phyloP scores from a whole-genome alignment of 208 protist species.

The Wallacemonas sp. region DNA sequence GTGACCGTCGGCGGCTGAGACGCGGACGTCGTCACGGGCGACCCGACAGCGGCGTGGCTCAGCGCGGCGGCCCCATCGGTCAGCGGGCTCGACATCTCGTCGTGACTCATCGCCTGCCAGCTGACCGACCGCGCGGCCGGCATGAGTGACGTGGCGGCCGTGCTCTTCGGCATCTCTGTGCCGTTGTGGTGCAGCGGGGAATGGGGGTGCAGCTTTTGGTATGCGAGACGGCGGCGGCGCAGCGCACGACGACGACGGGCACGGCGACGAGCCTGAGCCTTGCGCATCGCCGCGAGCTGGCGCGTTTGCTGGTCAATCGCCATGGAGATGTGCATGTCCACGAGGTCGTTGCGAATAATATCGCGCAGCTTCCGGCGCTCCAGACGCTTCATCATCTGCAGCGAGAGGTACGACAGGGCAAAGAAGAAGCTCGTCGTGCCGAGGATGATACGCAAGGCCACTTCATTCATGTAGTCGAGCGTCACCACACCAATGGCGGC shows the following conservation, averaged over 20 bases:
- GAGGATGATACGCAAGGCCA: slow-evolving; percentile 34
- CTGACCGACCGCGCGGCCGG: not conserved
- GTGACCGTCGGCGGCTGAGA: not conserved
- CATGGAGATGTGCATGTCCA: slow-evolving; percentile 31
- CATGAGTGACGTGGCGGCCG: not conserved
- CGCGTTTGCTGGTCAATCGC: slow-evolving; percentile 23
- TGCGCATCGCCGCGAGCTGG: slow-evolving; percentile 1
- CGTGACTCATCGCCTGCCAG: not conserved
- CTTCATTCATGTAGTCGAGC: slow-evolving; percentile 29
- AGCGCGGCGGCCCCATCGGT: not conserved
- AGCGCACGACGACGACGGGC: slow-evolving; percentile 21
- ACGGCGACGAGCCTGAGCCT: slow-evolving; percentile 1
- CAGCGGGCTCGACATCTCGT: not conserved
- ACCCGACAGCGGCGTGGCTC: too few species aligned
- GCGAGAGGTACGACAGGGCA: slow-evolving; percentile 35
- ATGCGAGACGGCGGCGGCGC: slow-evolving; percentile 14
- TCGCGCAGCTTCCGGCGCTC: slow-evolving; percentile 35
- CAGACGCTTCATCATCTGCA: slow-evolving; percentile 41
- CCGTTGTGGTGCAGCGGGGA: not conserved
- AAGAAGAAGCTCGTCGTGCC: slow-evolving; percentile 41
- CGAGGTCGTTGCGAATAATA: slow-evolving; percentile 38
- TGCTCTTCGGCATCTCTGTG: not conserved
- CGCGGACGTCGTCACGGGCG: not conserved
- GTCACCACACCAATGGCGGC: slow-evolving; percentile 25
- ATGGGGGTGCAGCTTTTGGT: not conserved